Evolutionary conservation across 2,329 filamentous ascomycete genomes (phyloP), one percentile per base, ranked within the genome.

Genomic region (Fusarium beomiforme): DNA sequence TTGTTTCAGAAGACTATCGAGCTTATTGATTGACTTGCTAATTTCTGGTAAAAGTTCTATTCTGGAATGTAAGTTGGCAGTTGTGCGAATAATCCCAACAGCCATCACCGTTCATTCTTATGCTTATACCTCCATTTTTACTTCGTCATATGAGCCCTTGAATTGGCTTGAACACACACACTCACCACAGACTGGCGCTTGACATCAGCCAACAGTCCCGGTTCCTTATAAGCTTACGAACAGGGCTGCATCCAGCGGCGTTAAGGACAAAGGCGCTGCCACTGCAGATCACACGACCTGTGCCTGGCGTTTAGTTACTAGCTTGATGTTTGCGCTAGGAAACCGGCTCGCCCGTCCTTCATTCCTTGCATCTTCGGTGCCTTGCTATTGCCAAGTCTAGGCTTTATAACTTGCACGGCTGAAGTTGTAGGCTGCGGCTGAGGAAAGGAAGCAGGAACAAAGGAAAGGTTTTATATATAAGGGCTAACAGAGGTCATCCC

Each of bases 321-420:
- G 56, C 41, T n/a, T 29, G 31, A 12, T 21, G 36, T 34, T 56
- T 59, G n/a, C 21, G 12, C 47, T 58, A 39, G 23, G 50, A 44
- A 12, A 58, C 39, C 36, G 24, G 51, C 21, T 23, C 19, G 43
- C 29, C 31, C 16, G 24, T 24, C 34, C 34, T 42, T 26, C 59
- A 63, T 63, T 63, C 59, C 55, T 13, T 33, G 21, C 19, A n/a
- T 8, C 36, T 34, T 24, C 5, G 36, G 24, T 47, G 8, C 21
- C 14, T 19, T 58, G 17, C 42, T 21, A n/a, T 62, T 19, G 43
- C 42, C 43, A 50, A 51, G 55, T 43, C 59, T 23, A 63, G 59
- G 34, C 59, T 46, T 23, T 61, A 34, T 34, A 37, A 26, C 29
- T 23, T 42, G 14, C 36, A 49, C 54, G 24, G 37, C n/a, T 10